Evolutionary conservation across 2,329 filamentous ascomycete species (phyloP), one percentile per base, ranked within the genome.

Genomic region (Ilyonectria robusta): DNA sequence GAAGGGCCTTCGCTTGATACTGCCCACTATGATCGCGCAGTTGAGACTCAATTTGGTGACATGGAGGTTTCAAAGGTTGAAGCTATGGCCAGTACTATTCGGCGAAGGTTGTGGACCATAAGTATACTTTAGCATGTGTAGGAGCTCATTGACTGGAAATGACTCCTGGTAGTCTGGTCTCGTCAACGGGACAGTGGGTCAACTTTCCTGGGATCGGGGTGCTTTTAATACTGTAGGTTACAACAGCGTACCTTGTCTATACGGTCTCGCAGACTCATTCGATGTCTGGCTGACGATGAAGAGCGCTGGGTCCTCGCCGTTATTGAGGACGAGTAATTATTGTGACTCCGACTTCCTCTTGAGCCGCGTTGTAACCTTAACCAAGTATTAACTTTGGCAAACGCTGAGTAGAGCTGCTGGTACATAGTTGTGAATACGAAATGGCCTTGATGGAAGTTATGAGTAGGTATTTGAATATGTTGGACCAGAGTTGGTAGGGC

Each of bases 401-500:
- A 33, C 3, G 31, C 10, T 33, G 10, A 33, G 31, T 33, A 33
- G 2, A 33, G 31, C 11, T 33, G 31, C 31, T 11, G 4, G 10
- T 33, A 33, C 8, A 33, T 33, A 33, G 31, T 33, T 33, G 31
- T 33, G 31, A 33, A 33, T 33, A 33, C 31, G 2, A 33, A 33
- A 33, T 33, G 31, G 31, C 6, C 31, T 33, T 33, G 11, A 33
- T 33, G 31, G 31, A 33, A 33, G 10, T 33, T 33, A 33, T 33
- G 1, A 1, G 6, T 33, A 33, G 6, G 31, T 33, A 33, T 33
- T 33, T 33, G 6, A n/a, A 50, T 50, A 50, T 21, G 47, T 31
- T 50, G 11, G 47, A 5, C 47, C 13, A n/a, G 47, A 48, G 81
- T 57, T 0, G 77, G 74, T 37, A 83, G 69, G 6, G 78, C 61